phyloP scores from a whole-genome alignment of 495 filamentous ascomycete genomes.

The Halenospora varia region DNA sequence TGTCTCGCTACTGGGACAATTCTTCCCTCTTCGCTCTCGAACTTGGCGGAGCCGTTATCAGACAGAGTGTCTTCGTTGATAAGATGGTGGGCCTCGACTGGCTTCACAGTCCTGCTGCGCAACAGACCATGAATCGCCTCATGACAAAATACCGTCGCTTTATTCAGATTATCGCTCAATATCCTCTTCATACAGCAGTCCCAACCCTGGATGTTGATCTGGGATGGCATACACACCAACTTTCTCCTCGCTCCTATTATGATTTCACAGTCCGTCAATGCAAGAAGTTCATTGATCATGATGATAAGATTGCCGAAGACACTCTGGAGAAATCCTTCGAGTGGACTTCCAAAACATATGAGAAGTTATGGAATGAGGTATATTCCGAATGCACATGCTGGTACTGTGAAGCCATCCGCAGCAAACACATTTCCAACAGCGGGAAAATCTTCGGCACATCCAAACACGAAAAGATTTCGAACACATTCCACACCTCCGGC shows the following conservation, averaged over 20 bases:
- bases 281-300: slow-evolving; percentile 69
- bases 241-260: slow-evolving; percentile 62
- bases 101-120: slow-evolving; percentile 63
- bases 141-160: slow-evolving; percentile 69
- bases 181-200: slow-evolving; percentile 56
- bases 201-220: slow-evolving; percentile 88
- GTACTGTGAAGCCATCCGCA: slow-evolving; percentile 79
- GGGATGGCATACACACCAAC: slow-evolving; percentile 71
- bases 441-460: slow-evolving; percentile 36
- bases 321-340: slow-evolving; percentile 60
- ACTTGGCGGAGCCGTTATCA: slow-evolving; percentile 72
- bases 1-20: slow-evolving; percentile 79
- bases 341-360: slow-evolving; percentile 70
- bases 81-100: slow-evolving; percentile 81
- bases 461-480: slow-evolving; percentile 46
- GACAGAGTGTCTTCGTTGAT: slow-evolving; percentile 74
- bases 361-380: slow-evolving; percentile 55
- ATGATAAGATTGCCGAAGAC: slow-evolving; percentile 74
- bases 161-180: slow-evolving; percentile 55
- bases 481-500: slow-evolving; percentile 51
- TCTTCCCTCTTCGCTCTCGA: slow-evolving; percentile 66
- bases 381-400: slow-evolving; percentile 88
- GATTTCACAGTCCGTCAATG: slow-evolving; percentile 40
- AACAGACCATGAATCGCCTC: slow-evolving; percentile 61
- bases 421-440: slow-evolving; percentile 48